Base-by-base conservation (phyloP, 2,329 filamentous ascomycete species). In the Beauveria caledonica region DNA sequence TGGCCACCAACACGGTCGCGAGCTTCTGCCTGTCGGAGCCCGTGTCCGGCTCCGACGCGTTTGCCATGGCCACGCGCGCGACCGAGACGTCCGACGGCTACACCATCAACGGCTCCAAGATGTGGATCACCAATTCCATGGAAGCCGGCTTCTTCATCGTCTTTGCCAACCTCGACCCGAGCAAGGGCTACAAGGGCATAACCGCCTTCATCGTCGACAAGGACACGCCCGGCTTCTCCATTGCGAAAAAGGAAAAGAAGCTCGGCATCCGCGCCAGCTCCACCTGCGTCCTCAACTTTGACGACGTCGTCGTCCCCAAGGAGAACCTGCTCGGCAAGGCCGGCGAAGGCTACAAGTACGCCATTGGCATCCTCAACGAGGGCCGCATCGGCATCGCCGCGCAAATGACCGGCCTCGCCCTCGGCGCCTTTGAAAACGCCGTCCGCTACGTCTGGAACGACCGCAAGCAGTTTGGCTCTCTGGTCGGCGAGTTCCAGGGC, bases 241-340 rank as follows among this genome's bases (percentile, higher is more conserved):
- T 99, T 70, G 92, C 94, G 45, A 99, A 99, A 85, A 99, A 99
- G 81, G 94, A 99, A 82, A 97, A 97, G 88, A 99, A 99, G 81
- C 86, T 99, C 53, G 94, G 94, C 62, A 99, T 99, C 78, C 88
- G 85, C 71, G 94, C 94, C 58, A 95, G 90, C 77, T 95, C 90
- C 78, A 99, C 94, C 36, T 99, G 94, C 76, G 93, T 97, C 64
- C 82, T 99, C 74, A 97, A 90, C 81, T 96, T 99, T 68, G 94
- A 99, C 76, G 94, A 99, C 69, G 92, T 97, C 57, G 85, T 93
- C 70, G 83, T 99, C 44, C 92, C 94, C 63, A 87, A 86, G 74
- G 89, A 87, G 70, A 95, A 96, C 74, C 78, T 99, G 17, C 83
- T 99, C 1, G 94, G 94, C 64, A 83, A 92, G 74, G 86, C 89